Evolutionary conservation across 257 asterid genomes (phyloP).

Genomic region (Scutellaria baicalensis): DNA sequence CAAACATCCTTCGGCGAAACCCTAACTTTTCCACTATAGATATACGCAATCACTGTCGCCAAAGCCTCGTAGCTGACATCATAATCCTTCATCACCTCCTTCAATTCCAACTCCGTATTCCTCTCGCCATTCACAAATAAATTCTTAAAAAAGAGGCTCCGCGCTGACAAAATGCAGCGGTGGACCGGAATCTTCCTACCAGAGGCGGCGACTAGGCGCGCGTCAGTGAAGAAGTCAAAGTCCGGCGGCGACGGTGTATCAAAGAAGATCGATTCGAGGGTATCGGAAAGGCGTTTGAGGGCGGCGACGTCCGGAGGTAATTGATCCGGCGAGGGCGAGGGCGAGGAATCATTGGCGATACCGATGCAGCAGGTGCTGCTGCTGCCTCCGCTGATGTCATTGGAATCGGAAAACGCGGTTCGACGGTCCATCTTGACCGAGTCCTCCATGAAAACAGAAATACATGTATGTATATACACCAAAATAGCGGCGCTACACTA

Average conservation of each 20-base stretch:
- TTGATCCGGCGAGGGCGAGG: slow-evolving; percentile 19
- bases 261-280: slow-evolving; percentile 57
- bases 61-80: slow-evolving; percentile 72
- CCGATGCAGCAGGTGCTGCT: slow-evolving; percentile 62
- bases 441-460: not conserved
- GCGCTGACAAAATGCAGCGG: slow-evolving; percentile 72
- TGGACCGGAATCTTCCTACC: slow-evolving; percentile 78
- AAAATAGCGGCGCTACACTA: slow-evolving; percentile 9
- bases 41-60: slow-evolving; percentile 56
- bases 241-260: slow-evolving; percentile 41
- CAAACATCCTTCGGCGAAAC: slow-evolving; percentile 53
- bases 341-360: slow-evolving; percentile 28
- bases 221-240: slow-evolving; percentile 74
- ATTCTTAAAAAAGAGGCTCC: slow-evolving; percentile 62
- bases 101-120: slow-evolving; percentile 40
- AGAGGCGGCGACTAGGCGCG: slow-evolving; percentile 43
- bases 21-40: slow-evolving; percentile 71
- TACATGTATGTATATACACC: not conserved
- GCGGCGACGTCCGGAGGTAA: slow-evolving; percentile 32
- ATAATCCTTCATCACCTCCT: slow-evolving; percentile 66
- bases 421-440: slow-evolving; percentile 34
- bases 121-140: slow-evolving; percentile 36
- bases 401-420: slow-evolving; percentile 58
- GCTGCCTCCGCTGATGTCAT: slow-evolving; percentile 58
- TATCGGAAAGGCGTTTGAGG: slow-evolving; percentile 55